Percentiles rank a stretch among this genome's conserved stretches.
These are phyloP conservation scores for Cercophora samala DNA, from an alignment of 495 filamentous ascomycete species.

Conservation along the genomic window DNA sequence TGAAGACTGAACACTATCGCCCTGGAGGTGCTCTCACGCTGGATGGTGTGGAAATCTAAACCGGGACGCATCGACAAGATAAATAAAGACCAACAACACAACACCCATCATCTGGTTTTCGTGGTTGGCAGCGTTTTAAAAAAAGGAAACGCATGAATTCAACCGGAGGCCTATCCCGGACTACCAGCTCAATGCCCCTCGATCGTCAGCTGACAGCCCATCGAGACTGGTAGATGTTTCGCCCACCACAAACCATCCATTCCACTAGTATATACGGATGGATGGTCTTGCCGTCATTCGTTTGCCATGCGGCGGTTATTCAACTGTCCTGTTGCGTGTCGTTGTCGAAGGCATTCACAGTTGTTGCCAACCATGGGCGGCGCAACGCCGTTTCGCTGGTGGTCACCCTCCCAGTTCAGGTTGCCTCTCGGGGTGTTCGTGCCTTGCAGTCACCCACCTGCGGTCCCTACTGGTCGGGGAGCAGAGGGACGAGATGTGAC, in stretches of 20 bases:
- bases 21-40: background rate
- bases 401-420: conserved; percentile 23
- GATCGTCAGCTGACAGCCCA: conserved; percentile 15
- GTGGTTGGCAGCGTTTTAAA: conserved; percentile 2
- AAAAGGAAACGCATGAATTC: conserved; percentile 22
- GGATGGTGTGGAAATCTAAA: background rate
- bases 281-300: conserved; percentile 5
- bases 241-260: conserved; percentile 11
- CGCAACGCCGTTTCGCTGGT: conserved; percentile 23
- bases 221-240: no score
- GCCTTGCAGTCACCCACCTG: conserved; percentile 30
- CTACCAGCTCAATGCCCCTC: conserved; percentile 27
- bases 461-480: conserved; percentile 26
- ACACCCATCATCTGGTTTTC: conserved; percentile 5
- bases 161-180: conserved; percentile 21
- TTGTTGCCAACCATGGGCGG: conserved; percentile 5
- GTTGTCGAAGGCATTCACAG: background rate
- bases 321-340: background rate
- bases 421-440: conserved; percentile 32
- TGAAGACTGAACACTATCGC: conserved; percentile 9
- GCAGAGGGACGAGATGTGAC: conserved; percentile 25
- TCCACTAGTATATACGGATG: background rate
- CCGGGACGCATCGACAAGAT: conserved; percentile 9
- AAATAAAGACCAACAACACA: conserved; percentile 15
- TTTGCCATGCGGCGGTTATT: background rate